Base-by-base conservation (phyloP, 495 filamentous ascomycete species). In the Apiosordaria backusii region DNA sequence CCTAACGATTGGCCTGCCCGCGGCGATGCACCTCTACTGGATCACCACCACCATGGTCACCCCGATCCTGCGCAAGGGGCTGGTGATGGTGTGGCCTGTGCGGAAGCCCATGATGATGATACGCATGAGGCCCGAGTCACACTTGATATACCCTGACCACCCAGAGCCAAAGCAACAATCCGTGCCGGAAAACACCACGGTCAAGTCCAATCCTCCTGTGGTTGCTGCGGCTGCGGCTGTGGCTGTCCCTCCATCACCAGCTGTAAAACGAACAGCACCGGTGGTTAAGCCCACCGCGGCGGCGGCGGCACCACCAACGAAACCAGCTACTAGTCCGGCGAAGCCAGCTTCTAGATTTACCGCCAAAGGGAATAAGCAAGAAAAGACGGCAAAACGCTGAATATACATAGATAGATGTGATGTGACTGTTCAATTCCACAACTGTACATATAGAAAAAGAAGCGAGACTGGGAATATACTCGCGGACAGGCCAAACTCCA, bases 1-100 rank as follows among this genome's bases (percentile, higher is more conserved):
- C 4, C 10, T 79, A 4, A 85, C 84, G 15, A 52, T 80, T 25
- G 69, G 84, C 54, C 69, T 91, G 62, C 89, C 89, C 3, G 79
- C 78, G 26, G 89, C 88, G 0, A 76, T 93, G 50, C 80, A 92
- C 67, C 71, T 93, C 16, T 93, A 92, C 69, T 93, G 90, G 90
- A 80, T 91, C 18, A 79, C 83, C 0, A 81, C 84, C 13, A 67
- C 78, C 2, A 15, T 70, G 4, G 64, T 69, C 2, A 73, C 71
- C 23, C 50, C 29, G 21, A 4, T 67, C 3, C 61, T 68, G 22
- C n/a, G n/a, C n/a, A 45, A 45, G 35, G 16, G 35, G 35, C 9
- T 45, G 35, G 0, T 45, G 35, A 45, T 45, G 35, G 35, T 45
- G 1, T 45, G 35, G 35, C 35, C 35, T 3, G 35, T 45, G 10